These are phyloP conservation scores for Amanita brunnescens DNA, from an alignment of 768 basidiomycete species.

Conservation along the genomic window DNA sequence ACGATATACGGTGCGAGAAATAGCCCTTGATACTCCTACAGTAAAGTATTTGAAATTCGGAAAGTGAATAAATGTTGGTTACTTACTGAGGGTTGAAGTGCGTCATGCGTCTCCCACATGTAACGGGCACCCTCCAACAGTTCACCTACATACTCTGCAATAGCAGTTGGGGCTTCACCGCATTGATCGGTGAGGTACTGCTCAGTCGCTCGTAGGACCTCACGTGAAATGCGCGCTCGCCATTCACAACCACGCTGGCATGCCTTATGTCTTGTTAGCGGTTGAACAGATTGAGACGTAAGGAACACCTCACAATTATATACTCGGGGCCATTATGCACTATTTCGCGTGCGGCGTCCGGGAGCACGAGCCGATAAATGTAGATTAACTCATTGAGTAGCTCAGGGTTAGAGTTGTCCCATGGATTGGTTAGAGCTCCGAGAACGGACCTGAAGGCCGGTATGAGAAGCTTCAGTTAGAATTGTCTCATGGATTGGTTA, in stretches of 20 bases:
- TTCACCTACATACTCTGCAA: not conserved
- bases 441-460: not conserved
- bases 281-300: too few relatives aligned
- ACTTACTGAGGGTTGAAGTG: not conserved
- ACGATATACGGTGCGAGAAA: not conserved
- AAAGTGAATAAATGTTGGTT: not conserved
- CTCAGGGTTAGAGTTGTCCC: not conserved
- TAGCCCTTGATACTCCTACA: not conserved
- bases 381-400: not conserved
- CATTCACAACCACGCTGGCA: not conserved
- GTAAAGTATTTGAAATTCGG: not conserved
- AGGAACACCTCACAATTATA: too few relatives aligned
- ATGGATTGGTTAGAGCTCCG: not conserved
- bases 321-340: not conserved
- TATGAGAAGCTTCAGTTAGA: not conserved
- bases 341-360: not conserved
- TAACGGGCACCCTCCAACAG: not conserved
- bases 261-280: too few relatives aligned
- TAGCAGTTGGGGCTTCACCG: not conserved
- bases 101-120: not conserved
- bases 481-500: not conserved
- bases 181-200: not conserved
- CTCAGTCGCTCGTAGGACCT: not conserved
- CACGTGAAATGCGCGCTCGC: not conserved
- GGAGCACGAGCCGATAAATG: not conserved